phyloP scores from a whole-genome alignment of 2,329 filamentous ascomycete genomes.

The Penicillium sclerotiorum region DNA sequence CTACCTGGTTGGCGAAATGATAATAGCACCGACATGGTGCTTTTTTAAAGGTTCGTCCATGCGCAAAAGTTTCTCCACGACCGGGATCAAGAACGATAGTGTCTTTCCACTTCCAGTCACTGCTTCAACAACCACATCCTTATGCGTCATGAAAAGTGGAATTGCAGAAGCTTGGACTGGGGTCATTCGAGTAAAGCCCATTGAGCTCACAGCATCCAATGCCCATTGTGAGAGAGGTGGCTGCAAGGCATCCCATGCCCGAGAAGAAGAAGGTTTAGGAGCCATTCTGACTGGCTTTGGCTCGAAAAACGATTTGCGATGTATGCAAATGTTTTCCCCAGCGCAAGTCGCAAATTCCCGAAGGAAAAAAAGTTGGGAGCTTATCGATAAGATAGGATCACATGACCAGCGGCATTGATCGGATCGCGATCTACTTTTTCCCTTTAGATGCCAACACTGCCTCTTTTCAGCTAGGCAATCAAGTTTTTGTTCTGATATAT shows the following conservation, averaged over 20 bases:
- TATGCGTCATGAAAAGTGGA: conserved; percentile 84
- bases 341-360: conserved; percentile 10
- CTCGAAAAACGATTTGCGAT: background rate
- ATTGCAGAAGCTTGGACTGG: conserved; percentile 94
- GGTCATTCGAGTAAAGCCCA: conserved; percentile 86
- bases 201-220: conserved; percentile 76
- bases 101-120: conserved; percentile 93
- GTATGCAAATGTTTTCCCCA: background rate
- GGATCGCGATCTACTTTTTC: conserved; percentile 19
- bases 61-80: conserved; percentile 79
- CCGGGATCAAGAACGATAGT: conserved; percentile 78
- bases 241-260: conserved; percentile 68
- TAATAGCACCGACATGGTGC: conserved; percentile 86
- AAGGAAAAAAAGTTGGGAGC: conserved; percentile 24
- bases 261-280: conserved; percentile 52
- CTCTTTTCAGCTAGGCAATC: background rate
- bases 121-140: conserved; percentile 90
- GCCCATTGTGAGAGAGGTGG: conserved; percentile 80
- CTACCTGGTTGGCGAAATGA: conserved; percentile 80
- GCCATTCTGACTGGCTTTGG: conserved; percentile 27
- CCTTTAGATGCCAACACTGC: conserved; percentile 10
- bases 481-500: conserved; percentile 3
- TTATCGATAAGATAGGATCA: conserved; percentile 40
- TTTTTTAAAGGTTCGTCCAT: conserved; percentile 81
- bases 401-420: conserved; percentile 20